A percentile compares a stretch with the other conserved stretches of the same genome.
These are phyloP conservation scores for Euphorbia schlechtendalii DNA, from an alignment of 441 rosid species.

Conservation along the genomic window DNA sequence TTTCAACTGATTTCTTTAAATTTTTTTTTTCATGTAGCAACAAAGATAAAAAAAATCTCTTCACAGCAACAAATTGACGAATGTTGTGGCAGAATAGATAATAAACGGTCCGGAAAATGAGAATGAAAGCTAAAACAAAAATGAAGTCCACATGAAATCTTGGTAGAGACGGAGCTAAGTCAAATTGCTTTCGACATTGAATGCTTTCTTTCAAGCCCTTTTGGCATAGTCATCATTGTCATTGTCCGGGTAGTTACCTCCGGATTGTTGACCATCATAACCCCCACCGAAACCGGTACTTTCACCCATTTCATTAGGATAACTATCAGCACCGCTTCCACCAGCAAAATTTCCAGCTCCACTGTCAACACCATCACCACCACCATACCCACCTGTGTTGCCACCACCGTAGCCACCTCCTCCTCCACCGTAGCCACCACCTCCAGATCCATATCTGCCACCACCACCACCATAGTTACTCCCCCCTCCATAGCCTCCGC, in stretches of 20 bases:
- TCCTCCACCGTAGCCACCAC: constrained; percentile 21
- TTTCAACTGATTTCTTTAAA: constrained; percentile 9
- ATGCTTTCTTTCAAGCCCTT: constrained; percentile 42
- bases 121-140: background rate
- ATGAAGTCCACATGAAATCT: constrained; percentile 9
- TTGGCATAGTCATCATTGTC: constrained; percentile 49
- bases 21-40: too few species aligned
- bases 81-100: background rate
- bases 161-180: background rate
- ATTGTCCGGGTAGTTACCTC: constrained; percentile 33
- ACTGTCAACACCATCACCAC: constrained; percentile 23
- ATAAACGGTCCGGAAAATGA: background rate
- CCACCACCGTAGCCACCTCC: constrained; percentile 22
- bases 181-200: background rate
- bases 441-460: constrained; percentile 21
- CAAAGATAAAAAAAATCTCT: background rate
- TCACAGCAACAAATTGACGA: constrained; percentile 12
- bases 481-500: constrained; percentile 17
- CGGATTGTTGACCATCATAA: constrained; percentile 13
- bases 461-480: constrained; percentile 22
- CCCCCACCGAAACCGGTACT: constrained; percentile 19
- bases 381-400: constrained; percentile 13
- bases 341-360: background rate
- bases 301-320: constrained; percentile 26
- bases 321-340: constrained; percentile 17